These are phyloP conservation scores for Hysterium pulicare DNA, from an alignment of 2,329 filamentous ascomycete species.

Conservation along the genomic window DNA sequence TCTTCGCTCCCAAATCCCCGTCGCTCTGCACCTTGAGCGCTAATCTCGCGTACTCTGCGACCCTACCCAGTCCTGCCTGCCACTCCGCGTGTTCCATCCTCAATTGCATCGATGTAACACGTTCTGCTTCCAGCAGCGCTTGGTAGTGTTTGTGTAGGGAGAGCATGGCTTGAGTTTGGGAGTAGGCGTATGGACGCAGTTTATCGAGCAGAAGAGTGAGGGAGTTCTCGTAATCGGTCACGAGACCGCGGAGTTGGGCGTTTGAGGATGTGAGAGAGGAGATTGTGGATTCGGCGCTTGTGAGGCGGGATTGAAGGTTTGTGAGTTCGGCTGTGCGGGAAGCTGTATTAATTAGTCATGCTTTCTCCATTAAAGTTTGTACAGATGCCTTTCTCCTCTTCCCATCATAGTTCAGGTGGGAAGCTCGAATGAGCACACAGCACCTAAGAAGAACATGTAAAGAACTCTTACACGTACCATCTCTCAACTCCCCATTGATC, in stretches of 20 bases:
- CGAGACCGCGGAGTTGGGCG: constrained; percentile 23
- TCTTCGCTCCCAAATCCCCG: constrained; percentile 32
- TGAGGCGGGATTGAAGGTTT: constrained; percentile 30
- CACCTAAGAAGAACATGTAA: no score
- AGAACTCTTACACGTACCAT: constrained; percentile 24
- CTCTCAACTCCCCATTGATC: constrained; percentile 36
- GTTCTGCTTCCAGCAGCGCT: constrained; percentile 40
- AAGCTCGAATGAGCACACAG: no score
- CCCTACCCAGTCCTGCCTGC: constrained; percentile 44
- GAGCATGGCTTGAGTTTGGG: constrained; percentile 42
- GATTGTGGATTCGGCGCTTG: constrained; percentile 24
- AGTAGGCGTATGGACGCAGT: constrained; percentile 35
- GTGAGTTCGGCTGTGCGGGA: constrained; percentile 28
- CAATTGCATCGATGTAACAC: constrained; percentile 44
- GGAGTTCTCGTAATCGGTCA: constrained; percentile 43
- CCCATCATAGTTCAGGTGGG: background rate
- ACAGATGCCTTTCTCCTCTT: constrained; percentile 13
- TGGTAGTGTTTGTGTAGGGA: constrained; percentile 49
- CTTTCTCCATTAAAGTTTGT: no score
- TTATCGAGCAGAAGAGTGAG: constrained; percentile 38
- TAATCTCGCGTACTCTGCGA: constrained; percentile 41
- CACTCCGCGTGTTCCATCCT: constrained; percentile 48
- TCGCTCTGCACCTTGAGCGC: constrained; percentile 40
- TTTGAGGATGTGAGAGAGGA: constrained; percentile 23
- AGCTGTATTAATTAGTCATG: constrained; percentile 18